These are phyloP conservation scores for Colletotrichum tamarilloi DNA, from an alignment of 2,329 filamentous ascomycete species.

Conservation along the genomic window DNA sequence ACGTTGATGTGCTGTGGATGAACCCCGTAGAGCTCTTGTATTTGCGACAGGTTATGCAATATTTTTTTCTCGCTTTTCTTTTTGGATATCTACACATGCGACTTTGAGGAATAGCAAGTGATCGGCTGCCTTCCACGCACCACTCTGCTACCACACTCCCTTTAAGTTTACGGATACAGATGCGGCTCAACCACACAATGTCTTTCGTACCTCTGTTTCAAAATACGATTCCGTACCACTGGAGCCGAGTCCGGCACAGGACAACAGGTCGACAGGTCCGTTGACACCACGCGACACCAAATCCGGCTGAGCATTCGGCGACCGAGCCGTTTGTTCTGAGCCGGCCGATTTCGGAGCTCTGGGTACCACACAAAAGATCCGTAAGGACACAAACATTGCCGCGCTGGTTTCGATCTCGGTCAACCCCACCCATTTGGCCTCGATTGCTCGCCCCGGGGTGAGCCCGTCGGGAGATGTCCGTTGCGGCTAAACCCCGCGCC, in stretches of 20 bases:
- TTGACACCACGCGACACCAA: not conserved
- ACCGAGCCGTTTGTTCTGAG: constrained; percentile 4
- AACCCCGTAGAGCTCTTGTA: no score
- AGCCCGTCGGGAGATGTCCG: constrained; percentile 17
- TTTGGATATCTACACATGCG: no score
- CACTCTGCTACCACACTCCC: not conserved
- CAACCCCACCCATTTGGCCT: not conserved
- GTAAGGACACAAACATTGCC: not conserved
- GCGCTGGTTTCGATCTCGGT: not conserved
- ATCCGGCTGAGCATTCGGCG: constrained; percentile 1
- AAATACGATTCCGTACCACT: not conserved
- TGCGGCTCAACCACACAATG: not conserved
- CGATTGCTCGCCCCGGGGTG: not conserved
- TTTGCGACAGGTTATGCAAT: no score
- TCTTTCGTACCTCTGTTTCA: not conserved
- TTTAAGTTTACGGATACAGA: not conserved
- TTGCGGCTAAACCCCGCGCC: not conserved
- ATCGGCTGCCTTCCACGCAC: not conserved
- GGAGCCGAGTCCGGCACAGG: constrained; percentile 9
- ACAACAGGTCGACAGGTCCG: not conserved
- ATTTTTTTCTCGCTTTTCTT: no score
- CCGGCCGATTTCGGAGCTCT: constrained; percentile 31
- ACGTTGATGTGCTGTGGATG: no score
- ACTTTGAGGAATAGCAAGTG: no score
- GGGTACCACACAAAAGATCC: not conserved